phyloP scores from a whole-genome alignment of 306 rosid species.

The Dalbergia cochinchinensis region DNA sequence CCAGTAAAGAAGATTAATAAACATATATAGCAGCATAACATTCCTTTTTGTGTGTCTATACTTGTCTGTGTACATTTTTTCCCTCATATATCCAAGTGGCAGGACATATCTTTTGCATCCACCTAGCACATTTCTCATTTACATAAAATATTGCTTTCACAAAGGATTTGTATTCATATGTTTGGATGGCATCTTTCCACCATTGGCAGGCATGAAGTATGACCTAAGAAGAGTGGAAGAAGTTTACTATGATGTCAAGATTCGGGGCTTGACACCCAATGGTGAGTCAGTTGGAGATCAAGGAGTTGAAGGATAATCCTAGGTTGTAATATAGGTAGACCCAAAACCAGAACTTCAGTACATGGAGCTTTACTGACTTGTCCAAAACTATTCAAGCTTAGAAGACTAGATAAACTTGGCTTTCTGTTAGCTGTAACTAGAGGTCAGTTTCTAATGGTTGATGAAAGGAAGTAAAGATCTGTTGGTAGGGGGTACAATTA shows the following conservation, averaged over 20 bases:
- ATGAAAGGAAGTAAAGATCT: constrained; percentile 28
- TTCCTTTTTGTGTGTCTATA: not conserved
- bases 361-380: constrained; percentile 2
- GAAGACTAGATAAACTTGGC: constrained; percentile 5
- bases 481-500: not conserved
- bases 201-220: constrained; percentile 87
- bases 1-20: not conserved
- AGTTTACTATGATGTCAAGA: constrained; percentile 93
- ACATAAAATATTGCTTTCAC: constrained; percentile 7
- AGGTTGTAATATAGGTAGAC: constrained; percentile 12
- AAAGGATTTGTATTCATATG: not conserved
- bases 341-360: not conserved
- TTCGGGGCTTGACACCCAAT: constrained; percentile 77
- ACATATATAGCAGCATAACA: not conserved
- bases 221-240: constrained; percentile 92
- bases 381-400: not conserved
- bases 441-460: constrained; percentile 32
- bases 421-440: constrained; percentile 22
- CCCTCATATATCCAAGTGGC: not conserved
- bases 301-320: constrained; percentile 52
- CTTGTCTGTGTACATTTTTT: too few species aligned
- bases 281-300: constrained; percentile 53
- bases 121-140: not conserved
- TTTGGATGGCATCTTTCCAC: constrained; percentile 29
- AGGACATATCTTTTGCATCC: constrained; percentile 9